Percentiles rank a stretch among this genome's conserved stretches.
phyloP scores from a whole-genome alignment of 495 filamentous ascomycete genomes.

The Neurospora pannonica region DNA sequence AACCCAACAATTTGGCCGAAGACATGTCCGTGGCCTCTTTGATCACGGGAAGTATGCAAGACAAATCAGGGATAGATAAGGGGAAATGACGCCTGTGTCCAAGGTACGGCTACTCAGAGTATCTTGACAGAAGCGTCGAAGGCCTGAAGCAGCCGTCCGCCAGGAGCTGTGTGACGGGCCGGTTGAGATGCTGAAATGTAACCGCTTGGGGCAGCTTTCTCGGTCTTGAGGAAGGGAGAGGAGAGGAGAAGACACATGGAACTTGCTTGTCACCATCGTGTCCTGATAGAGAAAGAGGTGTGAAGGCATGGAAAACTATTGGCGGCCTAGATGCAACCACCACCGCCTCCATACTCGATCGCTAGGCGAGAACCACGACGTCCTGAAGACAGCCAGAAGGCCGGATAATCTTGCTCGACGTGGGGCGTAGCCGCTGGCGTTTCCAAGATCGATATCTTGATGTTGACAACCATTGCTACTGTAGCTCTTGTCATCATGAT shows the following conservation, averaged over 20 bases:
- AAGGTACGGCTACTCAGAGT: not conserved
- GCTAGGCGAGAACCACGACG: not conserved
- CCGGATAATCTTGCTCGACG: not conserved
- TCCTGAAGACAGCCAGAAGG: not conserved
- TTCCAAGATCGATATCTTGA: not conserved
- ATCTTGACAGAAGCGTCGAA: not conserved
- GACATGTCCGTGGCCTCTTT: not conserved
- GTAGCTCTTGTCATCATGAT: not conserved
- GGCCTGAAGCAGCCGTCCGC: not conserved
- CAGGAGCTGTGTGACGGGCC: not conserved
- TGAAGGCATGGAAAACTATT: not conserved
- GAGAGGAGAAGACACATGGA: not conserved
- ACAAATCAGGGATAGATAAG: not conserved
- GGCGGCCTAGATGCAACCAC: not conserved
- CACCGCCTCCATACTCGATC: not conserved
- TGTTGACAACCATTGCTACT: not conserved
- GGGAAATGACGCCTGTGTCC: not conserved
- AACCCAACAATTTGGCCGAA: constrained; percentile 22
- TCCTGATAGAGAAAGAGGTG: not conserved
- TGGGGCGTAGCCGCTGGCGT: not conserved
- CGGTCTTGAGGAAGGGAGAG: not conserved
- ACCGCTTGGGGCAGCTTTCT: not conserved
- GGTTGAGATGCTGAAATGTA: not conserved
- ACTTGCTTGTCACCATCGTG: not conserved
- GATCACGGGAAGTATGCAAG: not conserved